A percentile compares a stretch with the other conserved stretches of the same genome.
These are phyloP conservation scores for Physcia stellaris DNA, from an alignment of 495 filamentous ascomycete species.

Conservation along the genomic window DNA sequence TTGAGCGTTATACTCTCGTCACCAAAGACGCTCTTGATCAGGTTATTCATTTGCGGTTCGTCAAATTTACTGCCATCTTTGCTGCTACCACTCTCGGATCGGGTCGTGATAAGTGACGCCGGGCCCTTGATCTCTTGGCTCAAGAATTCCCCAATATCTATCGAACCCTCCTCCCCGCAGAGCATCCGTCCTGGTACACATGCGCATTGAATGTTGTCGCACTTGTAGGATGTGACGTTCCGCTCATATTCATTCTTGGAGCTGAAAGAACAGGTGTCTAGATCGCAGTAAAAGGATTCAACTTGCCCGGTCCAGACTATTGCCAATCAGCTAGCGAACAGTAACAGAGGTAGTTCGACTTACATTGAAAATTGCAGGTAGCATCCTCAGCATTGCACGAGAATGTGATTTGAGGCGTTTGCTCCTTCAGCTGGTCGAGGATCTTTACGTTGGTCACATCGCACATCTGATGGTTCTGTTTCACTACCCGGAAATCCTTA, in stretches of 20 bases:
- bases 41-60: constrained; percentile 77
- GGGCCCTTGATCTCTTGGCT: constrained; percentile 68
- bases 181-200: constrained; percentile 88
- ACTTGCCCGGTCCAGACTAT: constrained; percentile 83
- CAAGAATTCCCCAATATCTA: constrained; percentile 86
- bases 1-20: constrained; percentile 74
- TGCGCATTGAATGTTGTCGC: constrained; percentile 68
- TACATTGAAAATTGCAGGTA: constrained; percentile 88
- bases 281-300: constrained; percentile 91
- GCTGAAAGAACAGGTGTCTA: constrained; percentile 66
- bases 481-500: constrained; percentile 74
- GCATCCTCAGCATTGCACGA: constrained; percentile 61
- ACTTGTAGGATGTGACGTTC: constrained; percentile 75
- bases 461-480: constrained; percentile 95
- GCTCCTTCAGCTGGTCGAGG: constrained; percentile 64
- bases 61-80: constrained; percentile 65
- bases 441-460: constrained; percentile 94
- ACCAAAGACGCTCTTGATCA: constrained; percentile 80
- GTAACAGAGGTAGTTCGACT: constrained; percentile 14
- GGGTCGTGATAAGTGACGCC: constrained; percentile 63
- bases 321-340: constrained; percentile 23
- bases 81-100: constrained; percentile 41
- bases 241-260: constrained; percentile 50
- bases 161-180: constrained; percentile 78
- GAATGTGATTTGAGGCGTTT: constrained; percentile 87